phyloP scores from a whole-genome alignment of 1,139 yeast genomes.

The Yamadazyma sp. region DNA sequence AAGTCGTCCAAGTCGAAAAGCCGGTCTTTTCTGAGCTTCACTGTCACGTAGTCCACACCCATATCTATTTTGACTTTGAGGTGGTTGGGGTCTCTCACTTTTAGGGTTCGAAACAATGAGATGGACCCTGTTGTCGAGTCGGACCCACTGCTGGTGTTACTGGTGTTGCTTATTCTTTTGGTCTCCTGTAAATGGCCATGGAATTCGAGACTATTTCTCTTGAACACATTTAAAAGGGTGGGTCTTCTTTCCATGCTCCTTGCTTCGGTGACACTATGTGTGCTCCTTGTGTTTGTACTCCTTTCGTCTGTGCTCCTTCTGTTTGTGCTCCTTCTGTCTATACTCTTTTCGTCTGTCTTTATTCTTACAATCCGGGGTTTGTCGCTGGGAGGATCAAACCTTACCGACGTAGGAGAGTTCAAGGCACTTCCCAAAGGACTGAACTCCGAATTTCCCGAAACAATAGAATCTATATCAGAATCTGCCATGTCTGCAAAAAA shows the following conservation, averaged over 20 bases:
- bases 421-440: constrained; percentile 9
- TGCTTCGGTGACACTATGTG: too few relatives aligned
- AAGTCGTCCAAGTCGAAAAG: constrained; percentile 26
- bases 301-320: neutral
- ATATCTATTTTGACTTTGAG: constrained; percentile 23
- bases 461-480: too few relatives aligned
- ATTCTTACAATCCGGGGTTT: neutral
- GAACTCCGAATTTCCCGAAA: too few relatives aligned
- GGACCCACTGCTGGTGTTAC: neutral
- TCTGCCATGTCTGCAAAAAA: too few relatives aligned
- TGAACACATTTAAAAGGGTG: too few relatives aligned
- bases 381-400: neutral
- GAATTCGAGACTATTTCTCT: neutral
- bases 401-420: constrained; percentile 11
- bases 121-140: neutral
- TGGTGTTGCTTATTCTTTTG: neutral
- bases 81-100: constrained; percentile 1
- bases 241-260: too few relatives aligned
- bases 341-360: too few relatives aligned
- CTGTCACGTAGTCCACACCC: constrained; percentile 14
- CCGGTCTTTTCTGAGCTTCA: constrained; percentile 29
- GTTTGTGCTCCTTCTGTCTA: neutral
- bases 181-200: neutral
- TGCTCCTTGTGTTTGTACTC: too few relatives aligned
- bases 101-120: constrained; percentile 2